These are phyloP conservation scores for Eutrema salsugineum DNA, from an alignment of 441 rosid genomes.

Conservation along the genomic window DNA sequence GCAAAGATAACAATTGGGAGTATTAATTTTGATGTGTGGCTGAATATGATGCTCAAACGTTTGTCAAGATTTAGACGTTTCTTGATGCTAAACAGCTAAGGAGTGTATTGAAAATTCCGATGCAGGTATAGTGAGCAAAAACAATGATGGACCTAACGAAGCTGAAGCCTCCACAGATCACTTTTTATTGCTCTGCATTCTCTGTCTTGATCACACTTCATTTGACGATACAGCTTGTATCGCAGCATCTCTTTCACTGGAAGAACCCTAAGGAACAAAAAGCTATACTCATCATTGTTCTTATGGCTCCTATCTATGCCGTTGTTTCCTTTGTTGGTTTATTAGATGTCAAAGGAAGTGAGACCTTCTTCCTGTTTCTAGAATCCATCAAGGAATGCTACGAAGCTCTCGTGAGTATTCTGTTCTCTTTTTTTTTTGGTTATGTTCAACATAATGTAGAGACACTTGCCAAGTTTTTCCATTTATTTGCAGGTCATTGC, in stretches of 20 bases:
- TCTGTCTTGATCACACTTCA: conserved; percentile 62
- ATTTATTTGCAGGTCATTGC: conserved; percentile 69
- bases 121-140: conserved; percentile 25
- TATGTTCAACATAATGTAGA: neutral
- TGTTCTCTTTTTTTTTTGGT: neutral
- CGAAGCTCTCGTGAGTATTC: conserved; percentile 75
- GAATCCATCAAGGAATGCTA: conserved; percentile 96
- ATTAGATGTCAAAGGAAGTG: conserved; percentile 72
- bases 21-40: neutral
- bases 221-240: conserved; percentile 69
- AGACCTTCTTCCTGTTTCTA: conserved; percentile 65
- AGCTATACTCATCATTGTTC: conserved; percentile 77
- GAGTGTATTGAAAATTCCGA: neutral
- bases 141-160: conserved; percentile 50
- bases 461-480: neutral
- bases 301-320: conserved; percentile 94
- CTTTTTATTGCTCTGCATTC: conserved; percentile 55
- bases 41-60: neutral
- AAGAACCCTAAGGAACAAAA: conserved; percentile 94
- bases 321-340: conserved; percentile 68
- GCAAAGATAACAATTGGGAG: neutral
- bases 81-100: conserved; percentile 2
- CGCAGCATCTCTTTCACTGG: conserved; percentile 86
- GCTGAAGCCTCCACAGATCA: conserved; percentile 54
- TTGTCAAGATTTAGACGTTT: neutral